Percentiles rank a stretch among this genome's conserved stretches.
Evolutionary conservation across 2,329 filamentous ascomycete genomes (phyloP).

Genomic region (Xylariaceae sp.): DNA sequence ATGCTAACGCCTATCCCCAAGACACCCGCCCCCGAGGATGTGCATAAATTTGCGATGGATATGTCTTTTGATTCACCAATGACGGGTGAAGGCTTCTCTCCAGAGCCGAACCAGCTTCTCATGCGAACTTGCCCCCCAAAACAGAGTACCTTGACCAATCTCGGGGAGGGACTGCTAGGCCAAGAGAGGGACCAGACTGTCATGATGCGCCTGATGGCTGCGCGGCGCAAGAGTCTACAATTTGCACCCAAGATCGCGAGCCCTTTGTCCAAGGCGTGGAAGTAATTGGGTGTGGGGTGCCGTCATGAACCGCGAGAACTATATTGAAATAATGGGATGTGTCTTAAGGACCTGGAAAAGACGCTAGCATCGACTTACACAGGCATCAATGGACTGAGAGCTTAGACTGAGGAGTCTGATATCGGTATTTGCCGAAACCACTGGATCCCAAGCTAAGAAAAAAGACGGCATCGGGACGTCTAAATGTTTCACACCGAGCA

Average conservation of each 20-base stretch:
- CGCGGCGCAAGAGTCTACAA: constrained; percentile 71
- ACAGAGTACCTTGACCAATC: constrained; percentile 27
- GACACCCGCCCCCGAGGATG: constrained; percentile 52
- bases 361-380: too few species aligned
- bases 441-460: too few species aligned
- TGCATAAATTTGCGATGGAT: constrained; percentile 49
- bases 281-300: neutral
- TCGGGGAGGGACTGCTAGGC: constrained; percentile 42
- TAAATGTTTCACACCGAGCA: too few species aligned
- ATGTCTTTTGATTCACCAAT: constrained; percentile 42
- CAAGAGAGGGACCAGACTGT: constrained; percentile 52
- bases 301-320: too few species aligned
- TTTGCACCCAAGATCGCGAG: constrained; percentile 73
- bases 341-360: too few species aligned
- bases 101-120: constrained; percentile 33
- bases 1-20: constrained; percentile 54
- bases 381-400: too few species aligned
- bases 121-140: constrained; percentile 54
- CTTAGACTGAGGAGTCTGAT: too few species aligned
- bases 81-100: constrained; percentile 31
- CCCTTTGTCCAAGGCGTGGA: constrained; percentile 59
- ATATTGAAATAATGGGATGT: too few species aligned
- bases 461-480: too few species aligned
- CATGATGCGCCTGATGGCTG: constrained; percentile 62
- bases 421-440: too few species aligned